Evolutionary conservation across 257 asterid genomes (phyloP), one percentile per base, ranked within the genome.

Genomic region (Solanum okadae): DNA sequence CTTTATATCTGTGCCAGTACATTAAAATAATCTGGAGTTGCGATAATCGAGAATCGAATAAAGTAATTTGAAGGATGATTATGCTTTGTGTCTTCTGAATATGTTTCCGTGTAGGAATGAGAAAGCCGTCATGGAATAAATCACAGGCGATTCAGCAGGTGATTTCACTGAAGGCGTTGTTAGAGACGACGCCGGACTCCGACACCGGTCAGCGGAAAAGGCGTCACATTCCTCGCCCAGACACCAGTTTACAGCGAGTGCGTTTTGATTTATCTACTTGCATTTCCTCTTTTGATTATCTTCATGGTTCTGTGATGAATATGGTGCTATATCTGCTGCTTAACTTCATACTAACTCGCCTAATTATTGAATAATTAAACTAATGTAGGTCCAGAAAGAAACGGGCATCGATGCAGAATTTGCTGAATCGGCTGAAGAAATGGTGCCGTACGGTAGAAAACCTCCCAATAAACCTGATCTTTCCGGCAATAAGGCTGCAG

Each of bases 121-220:
- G 99, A 92, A 94, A 95, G 87, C 99, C 99, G 35, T 97, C 99
- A 59, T 97, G 99, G 99, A 97, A 97, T 94, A 97, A 97, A 92
- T 97, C 99, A 33, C 99, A 97, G 92, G 99, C 99, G 93, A 96
- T 97, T 94, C 99, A 97, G 94, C 99, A 97, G 88, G 99, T 97
- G 59, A 94, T 96, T 86, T 96, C 95, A 89, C 95, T 97, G 84
- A 97, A 97, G 92, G 90, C 90, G 89, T 98, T 97, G 84, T 95
- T 95, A 6, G 99, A 96, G 89, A 67, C 96, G 87, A 75, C 96
- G 67, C 92, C 95, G 87, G 96, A 93, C 87, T 89, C 94, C 10
- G 95, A 91, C 46, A 88, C 96, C 35, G 91, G 91, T 70, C 88
- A 86, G 71, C 88, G 90, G 85, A 94, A 90, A 91, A 91, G 90